phyloP scores from a whole-genome alignment of 148 eudicot genomes.

The Simmondsia chinensis region DNA sequence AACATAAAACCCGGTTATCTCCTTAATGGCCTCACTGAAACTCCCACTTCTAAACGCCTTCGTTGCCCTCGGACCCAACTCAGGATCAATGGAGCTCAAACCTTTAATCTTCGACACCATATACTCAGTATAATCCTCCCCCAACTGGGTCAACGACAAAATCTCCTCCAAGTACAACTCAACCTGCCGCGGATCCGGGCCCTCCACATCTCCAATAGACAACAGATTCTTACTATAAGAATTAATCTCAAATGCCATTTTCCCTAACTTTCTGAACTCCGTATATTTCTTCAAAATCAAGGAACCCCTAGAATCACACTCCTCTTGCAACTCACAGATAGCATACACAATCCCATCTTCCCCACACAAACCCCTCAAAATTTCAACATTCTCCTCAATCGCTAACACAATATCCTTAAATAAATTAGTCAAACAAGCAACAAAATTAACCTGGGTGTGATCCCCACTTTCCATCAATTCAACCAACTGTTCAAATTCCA shows the following conservation, averaged over 20 bases:
- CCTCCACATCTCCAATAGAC: slow-evolving; percentile 63
- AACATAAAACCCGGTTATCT: slow-evolving; percentile 81
- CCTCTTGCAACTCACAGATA: slow-evolving; percentile 89
- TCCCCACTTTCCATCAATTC: slow-evolving; percentile 47
- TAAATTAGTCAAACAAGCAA: slow-evolving; percentile 74
- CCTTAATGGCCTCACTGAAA: slow-evolving; percentile 77
- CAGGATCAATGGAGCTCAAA: slow-evolving; percentile 73
- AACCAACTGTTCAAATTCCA: slow-evolving; percentile 69
- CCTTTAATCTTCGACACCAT: slow-evolving; percentile 86
- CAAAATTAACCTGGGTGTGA: slow-evolving; percentile 46
- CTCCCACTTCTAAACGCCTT: slow-evolving; percentile 78
- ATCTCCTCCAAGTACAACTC: slow-evolving; percentile 85
- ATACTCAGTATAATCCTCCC: slow-evolving; percentile 87
- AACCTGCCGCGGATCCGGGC: slow-evolving; percentile 92
- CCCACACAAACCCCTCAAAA: slow-evolving; percentile 70
- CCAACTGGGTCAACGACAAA: slow-evolving; percentile 69
- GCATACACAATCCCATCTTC: slow-evolving; percentile 93
- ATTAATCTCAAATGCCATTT: slow-evolving; percentile 72
- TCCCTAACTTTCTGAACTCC: slow-evolving; percentile 71
- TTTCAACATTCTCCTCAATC: slow-evolving; percentile 74
- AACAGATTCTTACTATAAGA: slow-evolving; percentile 77
- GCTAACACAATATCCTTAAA: slow-evolving; percentile 89
- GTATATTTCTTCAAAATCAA: slow-evolving; percentile 71
- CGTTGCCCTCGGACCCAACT: slow-evolving; percentile 75
- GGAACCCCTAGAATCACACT: slow-evolving; percentile 85